Percentiles rank a stretch among this genome's conserved stretches.
phyloP scores from a whole-genome alignment of 257 asterid species.

The Solanum habrochaites region DNA sequence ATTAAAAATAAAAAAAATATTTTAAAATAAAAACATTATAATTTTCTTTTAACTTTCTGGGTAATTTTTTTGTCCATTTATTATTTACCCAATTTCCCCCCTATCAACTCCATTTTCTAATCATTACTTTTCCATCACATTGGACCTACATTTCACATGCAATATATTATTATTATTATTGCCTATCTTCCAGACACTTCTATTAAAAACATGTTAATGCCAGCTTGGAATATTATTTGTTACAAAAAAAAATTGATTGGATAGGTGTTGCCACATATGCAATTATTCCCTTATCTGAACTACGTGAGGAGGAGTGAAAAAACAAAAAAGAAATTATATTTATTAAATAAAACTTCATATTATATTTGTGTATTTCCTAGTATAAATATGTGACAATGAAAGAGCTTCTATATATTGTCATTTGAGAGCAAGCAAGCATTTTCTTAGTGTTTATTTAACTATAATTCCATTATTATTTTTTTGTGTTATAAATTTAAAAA shows the following conservation, averaged over 20 bases:
- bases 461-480: background rate
- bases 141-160: slow-evolving; percentile 11
- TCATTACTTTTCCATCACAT: background rate
- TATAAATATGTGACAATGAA: slow-evolving; percentile 17
- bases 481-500: background rate
- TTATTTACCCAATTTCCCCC: background rate
- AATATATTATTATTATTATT: background rate
- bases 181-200: slow-evolving; percentile 14
- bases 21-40: no score
- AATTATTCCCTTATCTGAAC: slow-evolving; percentile 5
- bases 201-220: slow-evolving; percentile 20
- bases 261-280: slow-evolving; percentile 8
- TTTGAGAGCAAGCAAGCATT: background rate
- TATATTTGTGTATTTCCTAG: background rate
- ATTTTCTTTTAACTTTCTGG: no score
- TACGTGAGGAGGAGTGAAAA: background rate
- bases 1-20: no score
- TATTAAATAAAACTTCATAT: background rate
- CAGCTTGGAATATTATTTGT: slow-evolving; percentile 14
- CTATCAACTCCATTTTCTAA: background rate
- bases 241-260: slow-evolving; percentile 14
- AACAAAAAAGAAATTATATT: background rate
- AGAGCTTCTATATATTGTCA: background rate
- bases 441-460: background rate
- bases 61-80: no score